Percentiles rank a stretch among this genome's conserved stretches.
phyloP scores from a whole-genome alignment of 2,329 filamentous ascomycete genomes.

The Colletotrichum endophyticum region DNA sequence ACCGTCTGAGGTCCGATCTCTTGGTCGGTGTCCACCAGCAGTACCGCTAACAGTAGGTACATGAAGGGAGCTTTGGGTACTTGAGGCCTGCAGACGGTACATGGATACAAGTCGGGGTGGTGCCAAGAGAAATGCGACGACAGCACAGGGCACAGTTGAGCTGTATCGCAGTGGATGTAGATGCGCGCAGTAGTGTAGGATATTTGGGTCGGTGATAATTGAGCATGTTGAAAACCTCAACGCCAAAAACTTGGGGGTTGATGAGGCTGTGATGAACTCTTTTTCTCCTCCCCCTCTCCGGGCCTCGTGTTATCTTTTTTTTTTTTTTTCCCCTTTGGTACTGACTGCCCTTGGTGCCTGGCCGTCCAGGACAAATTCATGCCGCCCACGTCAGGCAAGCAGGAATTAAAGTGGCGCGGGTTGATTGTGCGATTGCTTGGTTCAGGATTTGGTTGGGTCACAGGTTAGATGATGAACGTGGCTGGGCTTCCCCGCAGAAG shows the following conservation, averaged over 20 bases:
- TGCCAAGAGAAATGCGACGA: background rate
- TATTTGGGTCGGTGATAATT: background rate
- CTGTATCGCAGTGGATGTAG: background rate
- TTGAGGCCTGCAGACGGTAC: constrained; percentile 4
- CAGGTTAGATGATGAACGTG: constrained; percentile 2
- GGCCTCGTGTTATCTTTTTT: background rate
- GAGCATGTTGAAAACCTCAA: background rate
- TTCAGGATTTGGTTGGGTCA: background rate
- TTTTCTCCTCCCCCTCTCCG: background rate
- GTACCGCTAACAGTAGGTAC: constrained; percentile 18
- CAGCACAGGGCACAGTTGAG: background rate
- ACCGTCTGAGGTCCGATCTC: constrained; percentile 11
- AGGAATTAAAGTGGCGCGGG: constrained; percentile 12
- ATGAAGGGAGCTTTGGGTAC: constrained; percentile 8
- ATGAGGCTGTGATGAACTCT: background rate
- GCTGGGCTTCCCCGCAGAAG: constrained; percentile 18
- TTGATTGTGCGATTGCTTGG: constrained; percentile 1
- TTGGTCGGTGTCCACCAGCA: constrained; percentile 11
- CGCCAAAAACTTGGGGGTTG: background rate
- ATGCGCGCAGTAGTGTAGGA: background rate
- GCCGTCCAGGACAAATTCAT: background rate
- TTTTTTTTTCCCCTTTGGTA: background rate
- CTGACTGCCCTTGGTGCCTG: background rate
- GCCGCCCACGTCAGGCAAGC: background rate
- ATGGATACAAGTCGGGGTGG: background rate